Percentiles rank a stretch among this genome's conserved stretches.
Conservation (phyloP, 495 filamentous ascomycete genomes). For the Pyronema omphalodes region DNA sequence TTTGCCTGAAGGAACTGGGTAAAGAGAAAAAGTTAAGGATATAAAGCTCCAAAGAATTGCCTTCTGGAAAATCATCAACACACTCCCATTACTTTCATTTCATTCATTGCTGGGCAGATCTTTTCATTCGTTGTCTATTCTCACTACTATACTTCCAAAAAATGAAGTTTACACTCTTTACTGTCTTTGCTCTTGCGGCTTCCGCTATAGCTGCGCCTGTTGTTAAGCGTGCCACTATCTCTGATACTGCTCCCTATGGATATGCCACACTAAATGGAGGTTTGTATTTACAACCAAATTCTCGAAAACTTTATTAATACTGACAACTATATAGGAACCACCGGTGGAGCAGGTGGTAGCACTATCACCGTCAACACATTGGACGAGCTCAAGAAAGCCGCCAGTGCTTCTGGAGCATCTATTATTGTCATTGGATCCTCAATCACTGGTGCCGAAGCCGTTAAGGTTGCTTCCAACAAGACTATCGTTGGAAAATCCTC, state of each 20-base stretch:
- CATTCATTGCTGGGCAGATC: not conserved
- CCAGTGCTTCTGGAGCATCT: constrained; percentile 27
- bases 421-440: constrained; percentile 33
- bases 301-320: constrained; percentile 21
- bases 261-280: constrained; percentile 25
- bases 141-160: not conserved
- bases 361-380: constrained; percentile 41
- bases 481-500: constrained; percentile 32
- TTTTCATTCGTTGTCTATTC: not conserved
- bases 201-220: constrained; percentile 5
- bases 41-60: too few relatives aligned
- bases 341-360: constrained; percentile 40
- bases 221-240: constrained; percentile 23
- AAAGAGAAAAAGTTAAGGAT: too few relatives aligned
- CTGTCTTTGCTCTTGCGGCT: constrained; percentile 7
- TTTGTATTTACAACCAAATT: not conserved
- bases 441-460: constrained; percentile 30
- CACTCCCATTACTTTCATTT: not conserved
- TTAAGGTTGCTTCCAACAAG: constrained; percentile 36
- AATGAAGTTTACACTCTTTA: constrained; percentile 13
- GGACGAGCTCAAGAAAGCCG: constrained; percentile 34
- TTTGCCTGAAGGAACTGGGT: too few relatives aligned
- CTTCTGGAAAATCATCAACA: not conserved
- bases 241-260: constrained; percentile 25
- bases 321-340: constrained; percentile 33